phyloP scores from a whole-genome alignment of 306 rosid genomes.

The Cucumis cinereus region DNA sequence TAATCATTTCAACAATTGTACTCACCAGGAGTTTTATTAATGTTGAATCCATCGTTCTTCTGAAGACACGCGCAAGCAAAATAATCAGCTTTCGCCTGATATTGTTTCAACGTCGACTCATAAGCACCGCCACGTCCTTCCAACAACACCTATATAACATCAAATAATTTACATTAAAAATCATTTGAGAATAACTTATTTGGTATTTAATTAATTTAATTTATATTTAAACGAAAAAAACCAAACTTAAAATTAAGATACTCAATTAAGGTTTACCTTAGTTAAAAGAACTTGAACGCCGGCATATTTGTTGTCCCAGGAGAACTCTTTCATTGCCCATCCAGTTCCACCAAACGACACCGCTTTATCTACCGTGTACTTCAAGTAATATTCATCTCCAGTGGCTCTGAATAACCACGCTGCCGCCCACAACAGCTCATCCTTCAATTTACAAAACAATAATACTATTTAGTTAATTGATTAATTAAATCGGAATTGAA shows the following conservation, averaged over 20 bases:
- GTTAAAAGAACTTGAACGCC: constrained; percentile 73
- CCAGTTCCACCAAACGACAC: constrained; percentile 81
- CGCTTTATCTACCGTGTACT: constrained; percentile 63
- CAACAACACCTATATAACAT: constrained; percentile 33
- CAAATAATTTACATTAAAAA: neutral
- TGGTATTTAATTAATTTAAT: neutral
- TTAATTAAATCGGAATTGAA: neutral
- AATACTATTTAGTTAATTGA: neutral
- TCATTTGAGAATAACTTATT: too few relatives aligned
- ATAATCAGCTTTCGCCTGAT: constrained; percentile 82
- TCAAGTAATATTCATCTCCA: constrained; percentile 54
- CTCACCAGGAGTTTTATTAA: constrained; percentile 54
- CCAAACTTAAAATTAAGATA: too few relatives aligned
- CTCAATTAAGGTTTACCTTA: constrained; percentile 17
- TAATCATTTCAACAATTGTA: too few relatives aligned
- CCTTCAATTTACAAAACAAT: constrained; percentile 23
- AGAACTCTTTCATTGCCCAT: constrained; percentile 70
- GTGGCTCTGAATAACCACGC: constrained; percentile 74
- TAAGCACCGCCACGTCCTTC: constrained; percentile 57
- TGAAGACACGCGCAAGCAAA: constrained; percentile 70
- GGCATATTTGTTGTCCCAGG: constrained; percentile 92
- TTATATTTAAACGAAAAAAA: neutral
- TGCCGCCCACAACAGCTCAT: constrained; percentile 87
- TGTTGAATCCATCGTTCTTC: constrained; percentile 76
- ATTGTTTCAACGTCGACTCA: constrained; percentile 49